Percentiles rank a stretch among this genome's conserved stretches.
Evolutionary conservation across 2,329 filamentous ascomycete genomes (phyloP).

Genomic region (Hymenoscyphus linearis): DNA sequence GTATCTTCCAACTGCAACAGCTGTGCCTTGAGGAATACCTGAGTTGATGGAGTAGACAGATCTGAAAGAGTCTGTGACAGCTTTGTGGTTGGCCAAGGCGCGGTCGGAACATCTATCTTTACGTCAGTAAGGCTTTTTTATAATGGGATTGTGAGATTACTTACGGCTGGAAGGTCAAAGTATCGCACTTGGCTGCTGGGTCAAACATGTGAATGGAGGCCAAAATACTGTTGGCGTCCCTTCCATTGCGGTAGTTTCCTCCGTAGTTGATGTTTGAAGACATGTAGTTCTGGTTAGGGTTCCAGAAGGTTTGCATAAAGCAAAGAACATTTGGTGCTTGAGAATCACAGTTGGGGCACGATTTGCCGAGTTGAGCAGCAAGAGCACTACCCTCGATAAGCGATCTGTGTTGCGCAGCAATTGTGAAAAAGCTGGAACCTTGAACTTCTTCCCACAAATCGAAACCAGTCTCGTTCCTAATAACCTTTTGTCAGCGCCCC

Average conservation of each 20-base stretch:
- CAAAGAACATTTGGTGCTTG: slow-evolving; percentile 68
- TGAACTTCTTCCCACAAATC: slow-evolving; percentile 82
- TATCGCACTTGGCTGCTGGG: slow-evolving; percentile 59
- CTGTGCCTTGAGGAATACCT: slow-evolving; percentile 53
- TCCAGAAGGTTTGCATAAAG: slow-evolving; percentile 71
- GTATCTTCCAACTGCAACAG: slow-evolving; percentile 62
- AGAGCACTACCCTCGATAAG: slow-evolving; percentile 62
- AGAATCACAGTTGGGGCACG: slow-evolving; percentile 54
- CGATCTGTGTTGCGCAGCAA: slow-evolving; percentile 63
- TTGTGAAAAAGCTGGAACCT: slow-evolving; percentile 75
- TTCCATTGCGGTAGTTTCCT: slow-evolving; percentile 58
- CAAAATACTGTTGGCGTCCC: slow-evolving; percentile 67
- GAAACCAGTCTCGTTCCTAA: slow-evolving; percentile 49
- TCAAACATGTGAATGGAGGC: slow-evolving; percentile 66
- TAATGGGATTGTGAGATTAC: neutral
- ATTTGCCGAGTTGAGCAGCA: slow-evolving; percentile 56
- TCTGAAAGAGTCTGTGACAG: slow-evolving; percentile 70
- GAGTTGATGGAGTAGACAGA: slow-evolving; percentile 64
- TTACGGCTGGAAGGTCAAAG: slow-evolving; percentile 69
- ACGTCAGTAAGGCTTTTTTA: slow-evolving; percentile 1
- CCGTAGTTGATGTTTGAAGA: slow-evolving; percentile 60
- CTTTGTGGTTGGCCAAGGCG: slow-evolving; percentile 71
- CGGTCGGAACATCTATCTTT: slow-evolving; percentile 31
- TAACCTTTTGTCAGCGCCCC: neutral
- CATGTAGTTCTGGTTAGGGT: slow-evolving; percentile 50